Percentiles rank a stretch among this genome's conserved stretches.
Evolutionary conservation across 164 flowering plant genomes (phyloP).

Genomic region (Paratinospora sagittata): DNA sequence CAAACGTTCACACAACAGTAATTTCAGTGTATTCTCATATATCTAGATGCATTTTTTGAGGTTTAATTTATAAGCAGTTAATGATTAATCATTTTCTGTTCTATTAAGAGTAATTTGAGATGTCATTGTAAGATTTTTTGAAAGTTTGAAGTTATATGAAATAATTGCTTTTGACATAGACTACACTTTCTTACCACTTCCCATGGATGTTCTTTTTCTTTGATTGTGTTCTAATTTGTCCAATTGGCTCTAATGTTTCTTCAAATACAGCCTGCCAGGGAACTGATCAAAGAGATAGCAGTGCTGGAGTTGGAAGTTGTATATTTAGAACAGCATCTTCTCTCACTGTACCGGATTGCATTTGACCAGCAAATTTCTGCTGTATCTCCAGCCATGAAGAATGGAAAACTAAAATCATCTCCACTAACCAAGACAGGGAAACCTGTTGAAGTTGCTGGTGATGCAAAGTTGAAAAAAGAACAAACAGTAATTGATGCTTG

Average conservation of each 20-base stretch:
- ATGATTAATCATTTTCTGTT: not conserved
- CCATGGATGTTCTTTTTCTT: not conserved
- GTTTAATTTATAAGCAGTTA: not conserved
- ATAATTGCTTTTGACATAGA: not conserved
- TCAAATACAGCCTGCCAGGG: constrained; percentile 51
- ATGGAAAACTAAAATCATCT: constrained; percentile 33
- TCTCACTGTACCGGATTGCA: constrained; percentile 68
- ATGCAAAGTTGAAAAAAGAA: constrained; percentile 25
- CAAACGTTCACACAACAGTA: not conserved
- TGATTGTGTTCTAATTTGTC: constrained; percentile 5
- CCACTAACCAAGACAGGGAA: constrained; percentile 18
- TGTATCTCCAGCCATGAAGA: constrained; percentile 35
- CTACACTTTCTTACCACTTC: not conserved
- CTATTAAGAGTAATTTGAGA: not conserved
- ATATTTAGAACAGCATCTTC: constrained; percentile 71
- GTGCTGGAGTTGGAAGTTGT: constrained; percentile 68
- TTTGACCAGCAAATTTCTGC: constrained; percentile 48
- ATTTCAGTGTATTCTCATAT: not conserved
- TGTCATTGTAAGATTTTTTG: not conserved
- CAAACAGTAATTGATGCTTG: constrained; percentile 20
- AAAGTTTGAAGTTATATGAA: not conserved
- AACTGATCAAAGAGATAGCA: constrained; percentile 73
- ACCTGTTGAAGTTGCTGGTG: constrained; percentile 23
- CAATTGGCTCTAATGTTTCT: constrained; percentile 1
- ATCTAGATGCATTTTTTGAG: not conserved